These are phyloP conservation scores for Themeda triandra DNA, from an alignment of 176 grass and related monocot genomes.

Conservation along the genomic window DNA sequence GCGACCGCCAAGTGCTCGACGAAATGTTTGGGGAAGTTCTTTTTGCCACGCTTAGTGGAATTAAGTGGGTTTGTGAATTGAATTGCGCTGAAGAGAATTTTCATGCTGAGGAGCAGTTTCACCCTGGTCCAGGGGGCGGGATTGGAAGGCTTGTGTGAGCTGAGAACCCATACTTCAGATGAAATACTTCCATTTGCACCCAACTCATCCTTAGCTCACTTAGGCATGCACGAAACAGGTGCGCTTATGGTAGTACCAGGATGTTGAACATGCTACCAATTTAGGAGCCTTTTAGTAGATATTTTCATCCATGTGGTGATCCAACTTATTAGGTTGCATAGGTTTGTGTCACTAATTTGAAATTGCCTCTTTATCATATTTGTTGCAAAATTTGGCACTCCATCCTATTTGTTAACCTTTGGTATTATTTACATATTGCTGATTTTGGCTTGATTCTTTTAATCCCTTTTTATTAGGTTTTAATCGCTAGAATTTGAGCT, in stretches of 20 bases:
- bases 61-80: not conserved
- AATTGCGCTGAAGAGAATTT: not conserved
- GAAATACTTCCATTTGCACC: not conserved
- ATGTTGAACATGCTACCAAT: not conserved
- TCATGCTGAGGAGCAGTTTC: not conserved
- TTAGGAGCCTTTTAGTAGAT: not conserved
- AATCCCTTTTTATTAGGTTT: not conserved
- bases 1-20: constrained; percentile 9
- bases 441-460: not conserved
- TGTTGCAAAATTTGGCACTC: not conserved
- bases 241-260: not conserved
- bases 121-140: not conserved
- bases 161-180: not conserved
- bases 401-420: not conserved
- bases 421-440: not conserved
- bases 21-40: not conserved
- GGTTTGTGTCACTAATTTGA: not conserved
- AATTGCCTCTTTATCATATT: not conserved
- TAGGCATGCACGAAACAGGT: not conserved
- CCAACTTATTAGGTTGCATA: not conserved
- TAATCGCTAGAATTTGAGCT: not conserved
- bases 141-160: not conserved
- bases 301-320: not conserved
- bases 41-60: not conserved
- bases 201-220: not conserved